Base-by-base conservation (phyloP, 2,329 filamentous ascomycete genomes). In the Curvularia hawaiiensis region DNA sequence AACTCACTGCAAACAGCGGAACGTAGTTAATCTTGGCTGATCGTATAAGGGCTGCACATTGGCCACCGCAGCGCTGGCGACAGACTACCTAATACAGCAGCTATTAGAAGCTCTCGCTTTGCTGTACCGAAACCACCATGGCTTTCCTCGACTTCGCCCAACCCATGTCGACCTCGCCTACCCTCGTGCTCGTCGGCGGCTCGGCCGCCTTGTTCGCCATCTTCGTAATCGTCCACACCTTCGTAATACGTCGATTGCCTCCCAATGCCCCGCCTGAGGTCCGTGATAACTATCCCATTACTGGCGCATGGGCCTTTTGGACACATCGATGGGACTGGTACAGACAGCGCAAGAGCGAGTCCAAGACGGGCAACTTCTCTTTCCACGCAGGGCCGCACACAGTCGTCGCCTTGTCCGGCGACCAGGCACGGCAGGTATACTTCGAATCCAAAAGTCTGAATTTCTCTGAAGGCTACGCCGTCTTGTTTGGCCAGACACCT, bases 241-340 rank as follows among this genome's bases (percentile, higher is more conserved):
- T 44, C 16, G 12, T 44, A 10, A 50, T n/a, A 12, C 35, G 30
- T 24, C 33, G n/a, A 28, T 35, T 70, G 12, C 68, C 64, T 16
- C 12, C 56, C 6, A 65, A 70, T 46, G 67, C 70, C 4, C 70
- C 69, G 5, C 58, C 55, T 30, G 50, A 54, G 16, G 62, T 68
- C 47, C 58, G 50, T 41, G 65, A 65, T 47, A 64, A 72, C 50
- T 60, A 60, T 22, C 82, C 82, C 0, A 59, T 84, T 9, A 55
- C 82, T 3, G 82, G 82, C 2, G 73, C 78, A 1, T 54, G 77
- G 26, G 68, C 70, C 0, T 84, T 83, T 73, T 84, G 82, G 73
- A 79, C 78, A 3, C 58, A 73, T 16, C 74, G 82, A 51, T 77
- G 75, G 68, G 76, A 80, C 26, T 84, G 83, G 64, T 77, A 79